Evolutionary conservation across 2,329 filamentous ascomycete genomes (phyloP), one percentile per base, ranked within the genome.

Genomic region (Penicillium crustosum): DNA sequence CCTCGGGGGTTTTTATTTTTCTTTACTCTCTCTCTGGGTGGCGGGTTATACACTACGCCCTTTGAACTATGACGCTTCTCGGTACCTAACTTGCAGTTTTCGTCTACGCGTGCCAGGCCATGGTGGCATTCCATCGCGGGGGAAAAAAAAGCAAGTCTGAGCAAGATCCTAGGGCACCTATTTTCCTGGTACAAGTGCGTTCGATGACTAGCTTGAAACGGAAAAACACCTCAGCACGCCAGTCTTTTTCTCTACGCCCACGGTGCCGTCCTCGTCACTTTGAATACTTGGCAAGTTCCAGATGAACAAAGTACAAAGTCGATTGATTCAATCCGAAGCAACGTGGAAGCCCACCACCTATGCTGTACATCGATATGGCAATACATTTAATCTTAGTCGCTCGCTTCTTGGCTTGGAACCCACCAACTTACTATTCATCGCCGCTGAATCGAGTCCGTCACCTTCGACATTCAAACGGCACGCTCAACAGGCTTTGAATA

Each of bases 401-500:
- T 21, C 7, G 29, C 50, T 12, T n/a, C 10, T 19, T 36, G 31
- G 5, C 10, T 19, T 36, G 31, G 5, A 19, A 45, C 27, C 21
- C 31, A 25, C 29, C 12, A 5, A 35, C 10, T 19, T 4, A 12
- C 21, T 23, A 23, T 8, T 35, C 17, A 13, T 23, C 38, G n/a
- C 13, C 33, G n/a, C 39, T n/a, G 33, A 13, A 12, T 19, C 5
- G 9, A 29, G 17, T n/a, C 21, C 15, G 23, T 27, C 13, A 29
- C 10, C 29, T 27, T 17, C 29, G 12, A 12, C 27, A 31, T 27
- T 9, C 21, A 42, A 77, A 54, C 27, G 68, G 66, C 71, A 67
- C 75, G 12, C 71, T 75, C 72, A 60, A 83, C 83, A 0, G 77
- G 77, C 54, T 76, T 72, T 54, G 85, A 60, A 9, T 78, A 61